Conservation (phyloP, 139 green algal species). For the Micromonas pusilla region DNA sequence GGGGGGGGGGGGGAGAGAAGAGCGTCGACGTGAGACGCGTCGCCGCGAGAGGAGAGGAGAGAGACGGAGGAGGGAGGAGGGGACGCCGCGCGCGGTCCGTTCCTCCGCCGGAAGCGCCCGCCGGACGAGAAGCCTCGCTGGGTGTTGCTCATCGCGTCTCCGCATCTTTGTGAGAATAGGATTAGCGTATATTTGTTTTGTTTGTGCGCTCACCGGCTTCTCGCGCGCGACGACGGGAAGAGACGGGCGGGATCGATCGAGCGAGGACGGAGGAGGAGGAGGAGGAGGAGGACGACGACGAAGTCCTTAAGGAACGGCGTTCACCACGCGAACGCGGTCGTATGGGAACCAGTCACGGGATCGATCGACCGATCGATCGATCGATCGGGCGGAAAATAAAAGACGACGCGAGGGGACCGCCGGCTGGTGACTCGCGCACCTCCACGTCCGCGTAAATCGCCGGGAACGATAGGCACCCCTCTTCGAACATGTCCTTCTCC, state of each 20-base stretch:
- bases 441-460: slow-evolving; percentile 48
- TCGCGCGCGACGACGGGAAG: too few relatives aligned
- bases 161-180: too few relatives aligned
- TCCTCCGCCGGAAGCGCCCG: background rate
- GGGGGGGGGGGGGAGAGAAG: too few relatives aligned
- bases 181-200: slow-evolving; percentile 27
- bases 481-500: slow-evolving; percentile 40
- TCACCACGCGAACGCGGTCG: too few relatives aligned
- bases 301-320: background rate
- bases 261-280: background rate
- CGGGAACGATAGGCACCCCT: slow-evolving; percentile 30
- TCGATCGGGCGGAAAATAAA: too few relatives aligned
- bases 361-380: too few relatives aligned
- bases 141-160: background rate
- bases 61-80: background rate
- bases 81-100: background rate
- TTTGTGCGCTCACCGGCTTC: slow-evolving; percentile 20
- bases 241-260: too few relatives aligned
- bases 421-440: too few relatives aligned
- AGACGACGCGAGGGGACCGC: too few relatives aligned
- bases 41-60: background rate
- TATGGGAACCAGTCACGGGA: too few relatives aligned
- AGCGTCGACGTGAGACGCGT: background rate
- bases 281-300: background rate
- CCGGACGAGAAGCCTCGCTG: background rate